Evolutionary conservation across 106 monocot genomes (phyloP).

Genomic region (Dendrobium catenatum): DNA sequence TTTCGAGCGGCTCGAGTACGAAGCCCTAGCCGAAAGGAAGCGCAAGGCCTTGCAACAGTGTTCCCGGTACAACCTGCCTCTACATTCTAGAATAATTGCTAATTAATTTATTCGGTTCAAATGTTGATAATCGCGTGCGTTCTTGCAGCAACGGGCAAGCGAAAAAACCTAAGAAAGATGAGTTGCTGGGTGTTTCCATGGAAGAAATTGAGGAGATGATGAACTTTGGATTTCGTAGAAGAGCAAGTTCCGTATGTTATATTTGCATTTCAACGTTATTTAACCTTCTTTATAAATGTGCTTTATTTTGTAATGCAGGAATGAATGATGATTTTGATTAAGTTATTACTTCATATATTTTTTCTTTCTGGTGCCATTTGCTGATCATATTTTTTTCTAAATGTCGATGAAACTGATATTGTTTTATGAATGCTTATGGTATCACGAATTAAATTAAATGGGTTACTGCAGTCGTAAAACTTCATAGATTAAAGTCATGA

Average conservation of each 20-base stretch:
- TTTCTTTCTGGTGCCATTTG: background rate
- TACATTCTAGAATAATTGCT: background rate
- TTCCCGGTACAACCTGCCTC: too few species aligned
- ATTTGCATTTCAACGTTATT: background rate
- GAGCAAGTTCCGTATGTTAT: slow-evolving; percentile 35
- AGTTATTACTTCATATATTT: background rate
- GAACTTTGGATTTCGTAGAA: slow-evolving; percentile 54
- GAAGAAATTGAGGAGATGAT: slow-evolving; percentile 80
- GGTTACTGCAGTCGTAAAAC: background rate
- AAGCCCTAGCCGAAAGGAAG: slow-evolving; percentile 67
- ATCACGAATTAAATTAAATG: background rate
- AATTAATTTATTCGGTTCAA: background rate
- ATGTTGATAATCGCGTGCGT: slow-evolving; percentile 7
- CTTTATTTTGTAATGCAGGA: background rate
- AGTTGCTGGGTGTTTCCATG: slow-evolving; percentile 60
- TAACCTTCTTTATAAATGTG: background rate
- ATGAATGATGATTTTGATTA: background rate
- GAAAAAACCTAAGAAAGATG: slow-evolving; percentile 47
- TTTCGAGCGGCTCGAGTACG: slow-evolving; percentile 57
- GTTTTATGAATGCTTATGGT: background rate
- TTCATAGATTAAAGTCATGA: background rate
- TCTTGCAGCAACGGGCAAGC: slow-evolving; percentile 19
- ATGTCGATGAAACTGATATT: background rate
- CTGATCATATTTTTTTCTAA: background rate
- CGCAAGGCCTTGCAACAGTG: slow-evolving; percentile 44